Evolutionary conservation across 176 grass and related monocot species (phyloP).

Genomic region (Neostapfia colusana): DNA sequence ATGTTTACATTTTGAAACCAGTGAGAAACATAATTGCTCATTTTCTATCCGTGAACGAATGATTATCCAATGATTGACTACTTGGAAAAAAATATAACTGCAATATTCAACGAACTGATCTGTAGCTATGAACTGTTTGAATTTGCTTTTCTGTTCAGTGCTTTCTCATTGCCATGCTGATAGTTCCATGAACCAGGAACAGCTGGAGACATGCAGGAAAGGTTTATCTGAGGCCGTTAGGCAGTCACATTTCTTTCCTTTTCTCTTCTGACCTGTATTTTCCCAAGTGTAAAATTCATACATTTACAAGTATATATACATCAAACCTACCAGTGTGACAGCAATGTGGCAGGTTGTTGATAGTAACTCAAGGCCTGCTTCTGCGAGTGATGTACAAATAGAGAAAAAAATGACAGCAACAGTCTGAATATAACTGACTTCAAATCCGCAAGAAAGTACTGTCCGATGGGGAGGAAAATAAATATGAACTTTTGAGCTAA

Average conservation of each 20-base stretch:
- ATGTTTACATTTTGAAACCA: conserved; percentile 26
- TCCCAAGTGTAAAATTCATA: conserved; percentile 29
- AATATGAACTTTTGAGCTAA: conserved; percentile 1
- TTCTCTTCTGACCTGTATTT: conserved; percentile 34
- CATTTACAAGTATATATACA: conserved; percentile 18
- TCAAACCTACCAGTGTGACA: background rate
- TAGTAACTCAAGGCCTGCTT: conserved; percentile 39
- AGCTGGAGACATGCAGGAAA: conserved; percentile 31
- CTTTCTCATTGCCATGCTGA: conserved; percentile 13
- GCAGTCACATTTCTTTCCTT: conserved; percentile 40
- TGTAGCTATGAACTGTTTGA: conserved; percentile 40
- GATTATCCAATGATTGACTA: conserved; percentile 47
- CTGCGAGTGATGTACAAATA: background rate
- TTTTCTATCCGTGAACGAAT: conserved; percentile 27
- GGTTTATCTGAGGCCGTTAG: conserved; percentile 38
- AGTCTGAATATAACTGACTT: background rate
- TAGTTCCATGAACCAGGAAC: conserved; percentile 33
- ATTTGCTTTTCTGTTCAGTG: conserved; percentile 15
- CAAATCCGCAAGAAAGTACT: conserved; percentile 26
- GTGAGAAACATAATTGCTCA: background rate
- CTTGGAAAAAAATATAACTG: conserved; percentile 16
- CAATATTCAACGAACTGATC: conserved; percentile 36
- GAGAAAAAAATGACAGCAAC: conserved; percentile 5
- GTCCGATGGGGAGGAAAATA: background rate
- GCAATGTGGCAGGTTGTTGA: conserved; percentile 40